Evolutionary conservation across 2,329 filamentous ascomycete species (phyloP).

Genomic region (Didymella pomorum): DNA sequence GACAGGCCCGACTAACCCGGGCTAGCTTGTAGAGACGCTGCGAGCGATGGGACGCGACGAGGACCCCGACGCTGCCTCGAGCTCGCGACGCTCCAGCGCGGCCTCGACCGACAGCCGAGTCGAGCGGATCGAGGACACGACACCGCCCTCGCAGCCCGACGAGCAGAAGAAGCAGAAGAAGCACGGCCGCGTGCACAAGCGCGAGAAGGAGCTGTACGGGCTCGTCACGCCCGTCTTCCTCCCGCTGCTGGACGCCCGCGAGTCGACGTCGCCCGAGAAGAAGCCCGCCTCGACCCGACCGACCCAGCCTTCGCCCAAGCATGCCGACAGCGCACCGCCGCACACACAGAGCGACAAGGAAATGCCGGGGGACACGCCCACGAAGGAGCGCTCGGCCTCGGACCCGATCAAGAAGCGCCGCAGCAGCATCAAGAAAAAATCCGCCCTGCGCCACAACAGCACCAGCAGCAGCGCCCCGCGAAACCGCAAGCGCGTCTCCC

Average conservation of each 20-base stretch:
- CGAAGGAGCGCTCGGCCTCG: constrained; percentile 22
- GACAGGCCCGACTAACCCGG: constrained; percentile 16
- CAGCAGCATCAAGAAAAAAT: constrained; percentile 45
- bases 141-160: constrained; percentile 9
- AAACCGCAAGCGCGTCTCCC: constrained; percentile 46
- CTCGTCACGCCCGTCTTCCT: constrained; percentile 49
- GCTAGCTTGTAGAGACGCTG: constrained; percentile 46
- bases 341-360: constrained; percentile 20
- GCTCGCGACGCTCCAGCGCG: constrained; percentile 15
- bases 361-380: constrained; percentile 19
- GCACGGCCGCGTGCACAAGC: constrained; percentile 49
- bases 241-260: constrained; percentile 46
- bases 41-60: constrained; percentile 42
- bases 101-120: constrained; percentile 1
- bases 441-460: constrained; percentile 37
- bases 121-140: constrained; percentile 6
- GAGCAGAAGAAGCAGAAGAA: constrained; percentile 45
- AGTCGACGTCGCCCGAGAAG: constrained; percentile 32
- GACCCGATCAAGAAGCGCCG: constrained; percentile 38
- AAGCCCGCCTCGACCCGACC: constrained; percentile 21
- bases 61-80: constrained; percentile 21
- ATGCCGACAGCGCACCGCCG: constrained; percentile 24
- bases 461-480: constrained; percentile 29
- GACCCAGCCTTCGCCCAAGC: constrained; percentile 18
- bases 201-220: constrained; percentile 49